Evolutionary conservation across 2,329 filamentous ascomycete species (phyloP), one percentile per base, ranked within the genome.

Genomic region (Beauveria scarabaeidicola): DNA sequence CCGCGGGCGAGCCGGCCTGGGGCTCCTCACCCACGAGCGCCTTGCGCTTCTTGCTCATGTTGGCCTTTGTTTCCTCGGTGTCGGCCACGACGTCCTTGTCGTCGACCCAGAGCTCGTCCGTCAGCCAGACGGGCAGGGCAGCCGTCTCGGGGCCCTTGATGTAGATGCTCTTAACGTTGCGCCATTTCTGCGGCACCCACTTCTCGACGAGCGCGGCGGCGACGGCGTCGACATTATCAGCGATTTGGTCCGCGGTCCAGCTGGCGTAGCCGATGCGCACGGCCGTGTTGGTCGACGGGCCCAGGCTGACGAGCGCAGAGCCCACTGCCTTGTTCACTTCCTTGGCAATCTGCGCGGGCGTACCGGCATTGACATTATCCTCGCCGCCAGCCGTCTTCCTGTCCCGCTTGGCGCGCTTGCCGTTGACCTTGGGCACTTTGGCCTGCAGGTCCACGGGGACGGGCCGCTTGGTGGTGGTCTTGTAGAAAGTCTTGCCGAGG

Each of bases 401-500:
- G 61, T 79, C 75, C 32, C 77, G 77, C 72, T 85, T 83, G 60
- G 78, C 78, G 43, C 75, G 73, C 77, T 84, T 84, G 63, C 79
- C 81, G 63, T 84, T 79, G 19, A 79, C 79, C 73, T 84, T 88
- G 64, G 81, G 78, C 57, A 80, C 79, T 70, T 85, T 80, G 63
- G 85, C 73, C 68, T 78, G 81, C 63, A 97, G 81, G 47, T 81
- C 79, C 41, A 97, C 83, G 27, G 94, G 92, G 61, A 99, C 85
- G 10, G 94, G 94, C 43, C 93, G 83, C 81, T 97, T 97, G 64
- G 77, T 75, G 3, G 87, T 90, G 60, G 77, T 81, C 77, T 91
- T 88, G 82, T 94, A 97, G 74, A 99, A 97, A 1, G 88, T 88
- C 78, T 96, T 97, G 67, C 93, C 94, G 13, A 99, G 84, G 3